Conservation (phyloP, 2,329 filamentous ascomycete genomes). For the Fusarium begoniae region DNA sequence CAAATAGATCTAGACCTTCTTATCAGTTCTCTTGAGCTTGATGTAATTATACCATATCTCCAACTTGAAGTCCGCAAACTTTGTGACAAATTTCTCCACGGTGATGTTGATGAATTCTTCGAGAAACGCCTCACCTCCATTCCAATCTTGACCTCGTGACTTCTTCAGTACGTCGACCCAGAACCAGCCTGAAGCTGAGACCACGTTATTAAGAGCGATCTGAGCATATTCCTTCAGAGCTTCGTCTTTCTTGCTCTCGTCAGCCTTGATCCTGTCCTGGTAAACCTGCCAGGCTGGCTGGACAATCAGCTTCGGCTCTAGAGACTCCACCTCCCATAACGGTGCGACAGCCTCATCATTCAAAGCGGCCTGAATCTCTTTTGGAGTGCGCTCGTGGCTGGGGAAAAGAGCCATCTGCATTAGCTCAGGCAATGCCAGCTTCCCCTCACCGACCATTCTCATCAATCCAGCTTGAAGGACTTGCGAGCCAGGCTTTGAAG, state of each 20-base stretch:
- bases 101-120: not conserved
- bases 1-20: not conserved
- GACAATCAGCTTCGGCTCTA: not conserved
- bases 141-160: not conserved
- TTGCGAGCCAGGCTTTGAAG: not conserved
- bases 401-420: constrained; percentile 10
- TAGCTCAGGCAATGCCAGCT: not conserved
- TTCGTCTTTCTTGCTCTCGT: rapidly evolving
- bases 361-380: not conserved
- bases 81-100: not conserved
- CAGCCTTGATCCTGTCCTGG: not conserved
- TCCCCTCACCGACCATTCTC: constrained; percentile 1
- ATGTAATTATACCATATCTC: constrained; percentile 16
- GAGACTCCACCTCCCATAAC: not conserved
- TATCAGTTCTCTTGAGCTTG: not conserved
- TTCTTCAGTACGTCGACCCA: constrained; percentile 2
- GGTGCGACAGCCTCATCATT: not conserved
- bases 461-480: not conserved
- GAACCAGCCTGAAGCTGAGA: not conserved
- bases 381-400: not conserved
- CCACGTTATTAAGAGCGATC: not conserved
- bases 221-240: not conserved
- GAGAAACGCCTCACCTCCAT: not conserved
- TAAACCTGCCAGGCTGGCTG: constrained; percentile 7
- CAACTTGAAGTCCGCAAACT: not conserved